phyloP scores from a whole-genome alignment of 2,329 filamentous ascomycete genomes.

The Trichoderma citrinoviride region DNA sequence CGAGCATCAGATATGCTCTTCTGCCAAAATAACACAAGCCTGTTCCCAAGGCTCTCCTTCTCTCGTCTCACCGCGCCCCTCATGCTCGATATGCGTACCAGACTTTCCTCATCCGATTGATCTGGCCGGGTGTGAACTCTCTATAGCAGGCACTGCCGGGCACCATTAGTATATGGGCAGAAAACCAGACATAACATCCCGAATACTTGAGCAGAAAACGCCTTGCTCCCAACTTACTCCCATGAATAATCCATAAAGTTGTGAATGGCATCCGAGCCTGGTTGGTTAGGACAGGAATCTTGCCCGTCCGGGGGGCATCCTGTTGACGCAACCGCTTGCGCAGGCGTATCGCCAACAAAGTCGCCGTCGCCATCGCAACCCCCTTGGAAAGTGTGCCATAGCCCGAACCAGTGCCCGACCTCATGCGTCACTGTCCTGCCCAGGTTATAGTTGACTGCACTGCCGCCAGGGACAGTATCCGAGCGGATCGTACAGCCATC shows the following conservation, averaged over 20 bases:
- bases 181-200: neutral
- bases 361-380: constrained; percentile 37
- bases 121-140: constrained; percentile 24
- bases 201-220: no score
- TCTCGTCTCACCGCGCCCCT: no score
- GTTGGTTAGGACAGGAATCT: constrained; percentile 31
- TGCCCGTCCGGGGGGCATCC: constrained; percentile 33
- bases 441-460: constrained; percentile 33
- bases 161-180: neutral
- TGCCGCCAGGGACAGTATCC: constrained; percentile 24
- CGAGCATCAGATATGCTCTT: no score
- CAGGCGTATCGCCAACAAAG: constrained; percentile 40
- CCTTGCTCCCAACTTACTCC: constrained; percentile 20
- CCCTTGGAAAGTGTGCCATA: constrained; percentile 43
- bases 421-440: constrained; percentile 36
- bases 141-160: constrained; percentile 16
- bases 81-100: constrained; percentile 13
- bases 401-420: constrained; percentile 45
- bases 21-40: no score
- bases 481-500: constrained; percentile 27
- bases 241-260: constrained; percentile 33
- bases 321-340: constrained; percentile 27
- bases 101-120: constrained; percentile 19
- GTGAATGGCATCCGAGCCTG: constrained; percentile 30
- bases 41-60: no score